Percentiles rank a stretch among this genome's conserved stretches.
Conservation (phyloP, 2,329 filamentous ascomycete genomes). For the Eurotiales sp. region DNA sequence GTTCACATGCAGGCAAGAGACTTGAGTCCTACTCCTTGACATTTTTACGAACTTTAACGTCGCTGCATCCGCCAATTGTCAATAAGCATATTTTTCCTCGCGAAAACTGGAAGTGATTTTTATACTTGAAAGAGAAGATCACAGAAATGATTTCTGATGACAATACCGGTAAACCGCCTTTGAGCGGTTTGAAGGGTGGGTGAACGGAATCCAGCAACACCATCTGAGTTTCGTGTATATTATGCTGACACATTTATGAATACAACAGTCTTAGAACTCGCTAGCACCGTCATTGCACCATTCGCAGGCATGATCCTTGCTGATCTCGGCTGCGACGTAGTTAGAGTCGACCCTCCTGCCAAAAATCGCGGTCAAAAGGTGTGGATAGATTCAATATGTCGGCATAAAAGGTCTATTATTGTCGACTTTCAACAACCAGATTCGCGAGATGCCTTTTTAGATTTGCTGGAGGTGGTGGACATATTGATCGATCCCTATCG, state of each 20-base stretch:
- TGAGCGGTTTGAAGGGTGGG: slow-evolving; percentile 12
- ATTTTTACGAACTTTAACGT: too few relatives aligned
- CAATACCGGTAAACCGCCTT: slow-evolving; percentile 4
- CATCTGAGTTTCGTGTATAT: neutral
- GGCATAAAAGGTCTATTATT: slow-evolving; percentile 11
- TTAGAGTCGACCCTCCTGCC: slow-evolving; percentile 7
- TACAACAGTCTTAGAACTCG: slow-evolving; percentile 10
- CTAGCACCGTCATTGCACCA: slow-evolving; percentile 6
- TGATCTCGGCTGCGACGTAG: slow-evolving; percentile 14
- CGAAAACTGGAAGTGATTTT: too few relatives aligned
- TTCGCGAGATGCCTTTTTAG: slow-evolving; percentile 11
- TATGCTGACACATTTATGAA: neutral
- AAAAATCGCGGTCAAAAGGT: neutral
- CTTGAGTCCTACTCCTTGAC: too few relatives aligned
- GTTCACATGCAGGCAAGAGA: too few relatives aligned
- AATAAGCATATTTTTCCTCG: too few relatives aligned
- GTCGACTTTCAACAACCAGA: slow-evolving; percentile 6
- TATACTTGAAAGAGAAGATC: neutral
- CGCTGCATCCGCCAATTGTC: too few relatives aligned
- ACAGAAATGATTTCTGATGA: neutral
- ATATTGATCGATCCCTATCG: slow-evolving; percentile 11
- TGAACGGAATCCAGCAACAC: neutral
- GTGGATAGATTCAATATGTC: slow-evolving; percentile 12
- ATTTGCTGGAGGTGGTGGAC: slow-evolving; percentile 6
- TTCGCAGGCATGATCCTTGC: slow-evolving; percentile 14